Conservation (phyloP, 73 alveolate species). For the Paramecium primaurelia region DNA sequence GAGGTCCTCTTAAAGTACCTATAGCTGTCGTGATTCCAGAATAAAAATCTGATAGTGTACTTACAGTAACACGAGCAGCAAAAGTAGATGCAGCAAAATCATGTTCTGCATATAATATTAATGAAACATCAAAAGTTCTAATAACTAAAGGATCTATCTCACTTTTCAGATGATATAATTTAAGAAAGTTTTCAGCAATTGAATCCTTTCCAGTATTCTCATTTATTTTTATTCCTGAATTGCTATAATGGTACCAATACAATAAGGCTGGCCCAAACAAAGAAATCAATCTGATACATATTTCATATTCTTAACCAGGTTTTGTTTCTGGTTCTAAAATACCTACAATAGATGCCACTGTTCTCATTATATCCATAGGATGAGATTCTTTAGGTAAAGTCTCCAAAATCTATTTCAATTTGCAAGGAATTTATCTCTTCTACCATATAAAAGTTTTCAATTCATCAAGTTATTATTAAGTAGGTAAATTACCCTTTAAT, state of each 20-base stretch:
- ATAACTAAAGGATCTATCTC: slow-evolving; percentile 61
- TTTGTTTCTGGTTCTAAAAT: slow-evolving; percentile 72
- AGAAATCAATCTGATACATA: slow-evolving; percentile 68
- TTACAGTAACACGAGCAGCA: slow-evolving; percentile 79
- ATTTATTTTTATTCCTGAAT: slow-evolving; percentile 64
- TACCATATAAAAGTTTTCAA: slow-evolving; percentile 47
- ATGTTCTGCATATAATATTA: slow-evolving; percentile 79
- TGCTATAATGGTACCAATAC: slow-evolving; percentile 74
- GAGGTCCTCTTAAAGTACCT: slow-evolving; percentile 81
- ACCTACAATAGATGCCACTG: slow-evolving; percentile 67
- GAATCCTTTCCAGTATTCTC: slow-evolving; percentile 68
- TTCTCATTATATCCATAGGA: slow-evolving; percentile 82
- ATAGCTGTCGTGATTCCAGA: slow-evolving; percentile 74
- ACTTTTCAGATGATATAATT: slow-evolving; percentile 54
- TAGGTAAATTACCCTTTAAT: slow-evolving; percentile 66
- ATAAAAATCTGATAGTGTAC: slow-evolving; percentile 71
- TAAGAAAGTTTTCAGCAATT: slow-evolving; percentile 67
- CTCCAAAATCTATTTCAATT: slow-evolving; percentile 62
- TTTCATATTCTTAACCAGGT: slow-evolving; percentile 40
- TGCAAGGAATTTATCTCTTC: slow-evolving; percentile 62
- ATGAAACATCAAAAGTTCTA: slow-evolving; percentile 70
- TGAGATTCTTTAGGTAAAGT: slow-evolving; percentile 70
- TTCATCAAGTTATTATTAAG: slow-evolving; percentile 30
- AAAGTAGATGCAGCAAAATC: slow-evolving; percentile 80
- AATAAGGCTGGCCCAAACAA: slow-evolving; percentile 70